Evolutionary conservation across 345 rosid species (phyloP).

Genomic region (Reutealis trisperma): DNA sequence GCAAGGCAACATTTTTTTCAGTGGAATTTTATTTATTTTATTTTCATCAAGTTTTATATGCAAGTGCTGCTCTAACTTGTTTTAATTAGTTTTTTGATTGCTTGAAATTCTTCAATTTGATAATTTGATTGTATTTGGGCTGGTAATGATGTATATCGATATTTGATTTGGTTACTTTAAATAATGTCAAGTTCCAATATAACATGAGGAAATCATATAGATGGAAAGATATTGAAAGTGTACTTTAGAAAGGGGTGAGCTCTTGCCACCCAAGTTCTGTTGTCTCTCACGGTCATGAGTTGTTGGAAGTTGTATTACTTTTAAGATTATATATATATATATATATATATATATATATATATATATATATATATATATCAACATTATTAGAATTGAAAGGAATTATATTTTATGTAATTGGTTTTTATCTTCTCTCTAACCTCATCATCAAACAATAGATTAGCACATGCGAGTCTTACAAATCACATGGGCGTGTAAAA

Average conservation of each 20-base stretch:
- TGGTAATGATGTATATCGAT: conserved; percentile 1
- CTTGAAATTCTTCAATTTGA: background rate
- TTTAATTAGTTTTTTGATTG: background rate
- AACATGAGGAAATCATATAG: conserved; percentile 14
- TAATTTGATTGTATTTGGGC: too few species aligned
- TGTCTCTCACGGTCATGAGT: conserved; percentile 6
- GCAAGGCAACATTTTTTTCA: too few species aligned
- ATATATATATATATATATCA: background rate
- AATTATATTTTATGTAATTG: background rate
- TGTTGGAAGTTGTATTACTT: conserved; percentile 25
- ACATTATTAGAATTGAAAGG: background rate
- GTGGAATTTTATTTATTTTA: background rate
- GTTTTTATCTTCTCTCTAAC: background rate
- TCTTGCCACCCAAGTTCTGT: conserved; percentile 18
- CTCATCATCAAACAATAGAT: conserved; percentile 9
- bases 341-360: background rate
- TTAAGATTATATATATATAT: background rate
- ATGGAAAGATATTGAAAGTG: conserved; percentile 11
- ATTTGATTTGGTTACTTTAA: conserved; percentile 25
- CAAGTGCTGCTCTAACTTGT: background rate
- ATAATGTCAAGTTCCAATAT: conserved; percentile 52
- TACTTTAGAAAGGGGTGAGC: conserved; percentile 22
- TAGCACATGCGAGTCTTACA: conserved; percentile 11
- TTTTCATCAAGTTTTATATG: background rate
- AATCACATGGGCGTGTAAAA: conserved; percentile 15